phyloP scores from a whole-genome alignment of 371 early-diverging fungal species.

The Lichtheimia hyalospora region DNA sequence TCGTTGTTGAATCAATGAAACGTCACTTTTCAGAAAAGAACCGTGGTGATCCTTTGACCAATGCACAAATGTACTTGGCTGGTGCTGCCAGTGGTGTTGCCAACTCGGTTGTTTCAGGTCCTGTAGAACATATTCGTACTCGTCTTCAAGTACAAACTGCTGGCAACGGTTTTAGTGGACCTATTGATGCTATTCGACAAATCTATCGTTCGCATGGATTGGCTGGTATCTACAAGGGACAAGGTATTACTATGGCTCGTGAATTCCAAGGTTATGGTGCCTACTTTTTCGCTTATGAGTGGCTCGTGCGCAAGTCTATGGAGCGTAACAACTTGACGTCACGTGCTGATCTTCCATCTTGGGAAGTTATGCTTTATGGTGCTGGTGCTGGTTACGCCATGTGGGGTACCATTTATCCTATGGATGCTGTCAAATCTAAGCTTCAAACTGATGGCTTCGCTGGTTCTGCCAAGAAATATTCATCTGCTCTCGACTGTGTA shows the following conservation, averaged over 20 bases:
- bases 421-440: constrained; percentile 81
- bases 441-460: constrained; percentile 77
- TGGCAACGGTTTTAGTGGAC: constrained; percentile 56
- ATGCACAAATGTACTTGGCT: constrained; percentile 71
- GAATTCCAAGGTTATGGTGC: constrained; percentile 82
- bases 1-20: constrained; percentile 73
- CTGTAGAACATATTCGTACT: constrained; percentile 84
- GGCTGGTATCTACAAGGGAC: constrained; percentile 81
- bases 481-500: constrained; percentile 64
- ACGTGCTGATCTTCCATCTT: constrained; percentile 63
- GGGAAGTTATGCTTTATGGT: constrained; percentile 71
- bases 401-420: constrained; percentile 78
- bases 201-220: constrained; percentile 73
- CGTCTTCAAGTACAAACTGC: constrained; percentile 74
- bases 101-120: constrained; percentile 82
- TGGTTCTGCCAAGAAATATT: constrained; percentile 55
- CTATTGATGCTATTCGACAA: constrained; percentile 73
- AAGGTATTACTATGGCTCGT: constrained; percentile 74
- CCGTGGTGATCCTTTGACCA: constrained; percentile 39
- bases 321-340: constrained; percentile 37
- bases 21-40: constrained; percentile 62
- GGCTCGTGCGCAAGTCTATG: constrained; percentile 69
- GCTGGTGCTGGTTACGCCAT: constrained; percentile 80
- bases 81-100: constrained; percentile 83
- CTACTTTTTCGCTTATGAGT: constrained; percentile 82